A percentile compares a stretch with the other conserved stretches of the same genome.
Evolutionary conservation across 2,329 filamentous ascomycete genomes (phyloP).

Genomic region (Metarhizium rileyi): DNA sequence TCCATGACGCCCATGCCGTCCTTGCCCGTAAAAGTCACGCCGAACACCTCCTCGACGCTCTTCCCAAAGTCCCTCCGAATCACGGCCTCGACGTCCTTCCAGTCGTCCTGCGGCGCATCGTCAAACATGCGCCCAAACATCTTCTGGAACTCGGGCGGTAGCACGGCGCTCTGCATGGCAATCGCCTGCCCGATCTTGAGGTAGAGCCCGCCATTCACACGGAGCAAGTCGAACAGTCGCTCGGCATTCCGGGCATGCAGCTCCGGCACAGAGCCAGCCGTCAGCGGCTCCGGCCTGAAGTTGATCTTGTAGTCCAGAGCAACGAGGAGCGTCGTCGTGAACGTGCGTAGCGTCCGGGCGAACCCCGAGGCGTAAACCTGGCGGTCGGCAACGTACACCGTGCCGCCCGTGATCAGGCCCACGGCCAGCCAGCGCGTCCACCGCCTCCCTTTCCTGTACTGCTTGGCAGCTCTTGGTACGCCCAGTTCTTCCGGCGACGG

Average conservation of each 20-base stretch:
- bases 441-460: slow-evolving; percentile 60
- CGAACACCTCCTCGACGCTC: slow-evolving; percentile 83
- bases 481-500: slow-evolving; percentile 73
- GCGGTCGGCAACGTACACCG: slow-evolving; percentile 59
- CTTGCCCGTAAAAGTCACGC: slow-evolving; percentile 68
- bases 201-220: slow-evolving; percentile 84
- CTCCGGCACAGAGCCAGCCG: slow-evolving; percentile 63
- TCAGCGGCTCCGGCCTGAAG: slow-evolving; percentile 70
- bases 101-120: slow-evolving; percentile 87
- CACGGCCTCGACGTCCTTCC: slow-evolving; percentile 76
- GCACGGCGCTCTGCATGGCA: slow-evolving; percentile 91
- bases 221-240: slow-evolving; percentile 69
- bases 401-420: slow-evolving; percentile 47
- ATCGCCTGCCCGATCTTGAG: slow-evolving; percentile 98
- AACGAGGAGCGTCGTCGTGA: slow-evolving; percentile 67
- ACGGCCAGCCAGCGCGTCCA: slow-evolving; percentile 68
- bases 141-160: slow-evolving; percentile 88
- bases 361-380: slow-evolving; percentile 72
- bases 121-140: slow-evolving; percentile 98
- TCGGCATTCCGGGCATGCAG: slow-evolving; percentile 79
- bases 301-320: slow-evolving; percentile 95
- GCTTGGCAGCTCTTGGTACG: slow-evolving; percentile 57
- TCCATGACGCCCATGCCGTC: slow-evolving; percentile 57
- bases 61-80: slow-evolving; percentile 84
- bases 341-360: slow-evolving; percentile 70